Conservation (phyloP, 495 filamentous ascomycete genomes). For the Hypoxylon cercidicola region DNA sequence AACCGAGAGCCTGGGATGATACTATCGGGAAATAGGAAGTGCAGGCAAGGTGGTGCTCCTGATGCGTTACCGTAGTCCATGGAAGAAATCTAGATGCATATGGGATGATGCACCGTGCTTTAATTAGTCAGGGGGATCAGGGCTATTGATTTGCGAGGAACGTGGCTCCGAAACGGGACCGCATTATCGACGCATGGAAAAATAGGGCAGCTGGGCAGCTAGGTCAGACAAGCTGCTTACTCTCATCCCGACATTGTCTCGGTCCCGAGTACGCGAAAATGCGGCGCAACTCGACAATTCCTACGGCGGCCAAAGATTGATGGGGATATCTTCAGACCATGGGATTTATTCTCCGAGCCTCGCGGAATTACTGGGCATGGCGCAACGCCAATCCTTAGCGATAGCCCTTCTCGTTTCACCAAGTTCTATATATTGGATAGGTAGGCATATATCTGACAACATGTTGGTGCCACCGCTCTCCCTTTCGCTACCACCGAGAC, state of each 20-base stretch:
- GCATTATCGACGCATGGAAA: constrained; percentile 10
- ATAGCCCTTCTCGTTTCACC: constrained; percentile 10
- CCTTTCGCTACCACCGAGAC: constrained; percentile 8
- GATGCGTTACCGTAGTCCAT: constrained; percentile 23
- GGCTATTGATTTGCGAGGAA: constrained; percentile 13
- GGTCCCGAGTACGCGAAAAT: constrained; percentile 28
- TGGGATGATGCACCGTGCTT: constrained; percentile 25
- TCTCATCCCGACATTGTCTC: constrained; percentile 13
- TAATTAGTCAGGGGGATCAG: constrained; percentile 21
- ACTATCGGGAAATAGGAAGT: constrained; percentile 7
- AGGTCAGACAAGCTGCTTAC: neutral
- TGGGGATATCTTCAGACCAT: constrained; percentile 2
- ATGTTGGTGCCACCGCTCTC: constrained; percentile 3
- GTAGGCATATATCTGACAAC: constrained; percentile 2
- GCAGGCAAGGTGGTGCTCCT: neutral
- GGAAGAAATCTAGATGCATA: constrained; percentile 21
- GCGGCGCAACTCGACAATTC: constrained; percentile 24
- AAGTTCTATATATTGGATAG: constrained; percentile 28
- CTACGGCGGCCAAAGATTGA: neutral
- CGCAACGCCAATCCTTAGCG: constrained; percentile 11
- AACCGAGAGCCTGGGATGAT: neutral
- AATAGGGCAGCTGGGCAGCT: constrained; percentile 9
- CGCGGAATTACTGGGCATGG: constrained; percentile 5
- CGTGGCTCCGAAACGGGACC: constrained; percentile 4
- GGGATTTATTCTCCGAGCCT: constrained; percentile 20